Base-by-base conservation (phyloP, 805 yeast genomes). In the Teunomyces atbi region DNA sequence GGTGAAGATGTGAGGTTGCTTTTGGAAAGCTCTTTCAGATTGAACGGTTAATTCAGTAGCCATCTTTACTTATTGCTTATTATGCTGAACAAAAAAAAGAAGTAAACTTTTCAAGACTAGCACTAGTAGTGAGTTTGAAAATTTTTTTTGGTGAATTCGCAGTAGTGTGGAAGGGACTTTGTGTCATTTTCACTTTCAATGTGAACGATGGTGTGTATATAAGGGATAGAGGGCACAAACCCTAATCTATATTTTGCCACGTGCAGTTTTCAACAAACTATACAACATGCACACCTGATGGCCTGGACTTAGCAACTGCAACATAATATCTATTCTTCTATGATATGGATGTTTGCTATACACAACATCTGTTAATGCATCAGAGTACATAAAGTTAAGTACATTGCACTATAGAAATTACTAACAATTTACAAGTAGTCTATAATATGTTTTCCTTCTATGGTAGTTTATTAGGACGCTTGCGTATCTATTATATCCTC, bases 1-100 rank as follows among this genome's bases (percentile, higher is more conserved):
- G 82, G 90, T 91, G 96, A 94, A 94, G 85, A 94, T 92, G 85
- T 94, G 99, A 75, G 98, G 99, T 89, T 94, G 99, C 99, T 94
- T 94, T 86, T 94, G 99, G 96, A 86, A 94, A 90, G 99, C 99
- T 82, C 96, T 92, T 86, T 94, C 99, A 76, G 97, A 87, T 86
- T 94, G 99, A 83, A 94, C 99, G 78, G 97, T 92, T 83, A 94
- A 89, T 86, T 94, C 99, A 79, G 98, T 87, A 76, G 98, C 95
- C 98, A 92, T 94, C 81, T 81, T 82, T 61, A 56, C 46, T 52
- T 41, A 48, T 44, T 47, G 42, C 44, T 47, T 37, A 19, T 38
- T 43, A 43, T 21, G 43, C 42, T 39, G 33, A 33, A 41, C 41
- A 28, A 37, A 30, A 45, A 41, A 44, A 45, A 34, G 44, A 45